Percentiles rank a stretch among this genome's conserved stretches.
These are phyloP conservation scores for Melanomma pulvis-pyrius DNA, from an alignment of 495 filamentous ascomycete species.

Conservation along the genomic window DNA sequence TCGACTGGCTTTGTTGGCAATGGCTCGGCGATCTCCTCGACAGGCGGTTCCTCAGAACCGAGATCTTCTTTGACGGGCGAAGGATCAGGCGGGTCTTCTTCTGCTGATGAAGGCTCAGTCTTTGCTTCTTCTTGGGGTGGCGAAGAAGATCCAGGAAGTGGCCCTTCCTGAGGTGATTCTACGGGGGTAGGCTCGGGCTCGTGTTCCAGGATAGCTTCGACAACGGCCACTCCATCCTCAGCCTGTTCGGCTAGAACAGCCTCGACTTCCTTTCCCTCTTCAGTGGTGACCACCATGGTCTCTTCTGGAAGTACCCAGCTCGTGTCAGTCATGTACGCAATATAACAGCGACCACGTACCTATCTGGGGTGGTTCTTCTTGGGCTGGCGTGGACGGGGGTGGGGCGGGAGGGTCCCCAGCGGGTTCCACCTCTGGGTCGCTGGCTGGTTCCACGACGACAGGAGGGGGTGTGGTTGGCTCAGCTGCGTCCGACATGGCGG, in stretches of 20 bases:
- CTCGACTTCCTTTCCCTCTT: constrained; percentile 8
- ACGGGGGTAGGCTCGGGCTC: constrained; percentile 2
- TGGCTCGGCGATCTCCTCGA: neutral
- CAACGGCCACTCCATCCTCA: constrained; percentile 7
- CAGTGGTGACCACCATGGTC: constrained; percentile 6
- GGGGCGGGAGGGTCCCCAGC: constrained; percentile 13
- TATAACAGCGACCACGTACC: neutral
- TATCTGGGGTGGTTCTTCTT: constrained; percentile 14
- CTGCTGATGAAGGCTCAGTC: constrained; percentile 12
- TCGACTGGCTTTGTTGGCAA: neutral
- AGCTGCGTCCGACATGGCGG: constrained; percentile 3
- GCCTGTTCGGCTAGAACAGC: neutral
- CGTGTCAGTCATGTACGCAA: neutral
- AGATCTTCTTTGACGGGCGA: neutral
- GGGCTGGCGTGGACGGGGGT: constrained; percentile 20
- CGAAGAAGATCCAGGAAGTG: neutral
- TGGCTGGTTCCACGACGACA: constrained; percentile 9
- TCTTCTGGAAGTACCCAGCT: constrained; percentile 5
- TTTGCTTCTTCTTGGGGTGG: neutral
- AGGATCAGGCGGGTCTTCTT: constrained; percentile 5
- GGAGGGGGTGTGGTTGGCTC: constrained; percentile 1
- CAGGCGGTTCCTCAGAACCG: neutral
- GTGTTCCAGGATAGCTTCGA: constrained; percentile 3
- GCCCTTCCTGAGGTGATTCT: neutral
- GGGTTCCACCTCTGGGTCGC: constrained; percentile 8